These are phyloP conservation scores for Fusarium chaquense DNA, from an alignment of 2,329 filamentous ascomycete genomes.

Conservation along the genomic window DNA sequence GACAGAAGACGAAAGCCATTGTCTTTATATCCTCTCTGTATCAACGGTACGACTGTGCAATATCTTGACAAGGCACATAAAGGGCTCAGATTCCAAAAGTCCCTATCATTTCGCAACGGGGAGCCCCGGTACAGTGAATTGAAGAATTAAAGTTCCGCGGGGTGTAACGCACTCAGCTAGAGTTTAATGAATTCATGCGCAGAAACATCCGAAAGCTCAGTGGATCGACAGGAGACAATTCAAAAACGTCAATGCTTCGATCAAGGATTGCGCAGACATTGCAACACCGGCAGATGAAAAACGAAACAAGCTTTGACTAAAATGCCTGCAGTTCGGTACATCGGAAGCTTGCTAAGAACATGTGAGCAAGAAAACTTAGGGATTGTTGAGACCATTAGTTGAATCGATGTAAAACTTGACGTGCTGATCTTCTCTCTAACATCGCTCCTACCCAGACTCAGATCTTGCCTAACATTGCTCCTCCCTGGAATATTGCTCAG, in stretches of 20 bases:
- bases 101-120: neutral
- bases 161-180: neutral
- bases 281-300: neutral
- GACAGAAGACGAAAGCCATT: neutral
- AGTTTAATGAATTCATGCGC: neutral
- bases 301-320: neutral
- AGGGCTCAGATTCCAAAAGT: neutral
- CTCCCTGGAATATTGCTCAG: too few relatives aligned
- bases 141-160: neutral
- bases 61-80: neutral
- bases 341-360: neutral
- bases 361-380: neutral
- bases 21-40: too few relatives aligned
- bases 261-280: neutral
- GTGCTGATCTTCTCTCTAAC: too few relatives aligned
- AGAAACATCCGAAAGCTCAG: neutral
- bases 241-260: neutral
- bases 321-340: neutral
- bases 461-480: too few relatives aligned
- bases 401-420: too few relatives aligned
- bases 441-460: too few relatives aligned
- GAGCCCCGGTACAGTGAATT: rapidly evolving
- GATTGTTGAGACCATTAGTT: too few relatives aligned
- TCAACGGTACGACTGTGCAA: neutral
- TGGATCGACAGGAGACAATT: neutral